These are phyloP conservation scores for Seiridium unicorne DNA, from an alignment of 2,329 filamentous ascomycete genomes.

Conservation along the genomic window DNA sequence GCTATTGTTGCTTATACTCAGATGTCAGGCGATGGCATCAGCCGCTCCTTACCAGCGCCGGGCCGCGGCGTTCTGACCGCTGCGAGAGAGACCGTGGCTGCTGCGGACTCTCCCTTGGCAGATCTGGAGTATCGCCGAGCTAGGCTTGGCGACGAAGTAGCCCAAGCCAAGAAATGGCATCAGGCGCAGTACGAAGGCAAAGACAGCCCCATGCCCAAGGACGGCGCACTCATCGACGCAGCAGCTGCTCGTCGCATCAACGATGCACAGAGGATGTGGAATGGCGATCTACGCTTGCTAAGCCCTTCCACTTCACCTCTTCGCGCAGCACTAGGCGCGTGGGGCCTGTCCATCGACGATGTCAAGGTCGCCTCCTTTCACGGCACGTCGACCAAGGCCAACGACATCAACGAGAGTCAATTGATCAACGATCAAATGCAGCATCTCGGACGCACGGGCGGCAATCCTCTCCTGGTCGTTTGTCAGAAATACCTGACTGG, in stretches of 20 bases:
- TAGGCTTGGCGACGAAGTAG: not conserved
- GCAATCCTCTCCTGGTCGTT: constrained; percentile 29
- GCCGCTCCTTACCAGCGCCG: constrained; percentile 36
- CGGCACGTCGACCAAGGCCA: constrained; percentile 35
- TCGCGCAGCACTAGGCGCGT: constrained; percentile 30
- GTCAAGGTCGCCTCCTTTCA: constrained; percentile 35
- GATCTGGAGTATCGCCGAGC: constrained; percentile 19
- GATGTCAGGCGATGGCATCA: constrained; percentile 30
- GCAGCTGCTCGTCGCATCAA: constrained; percentile 3
- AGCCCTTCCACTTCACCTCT: constrained; percentile 29
- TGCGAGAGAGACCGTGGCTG: constrained; percentile 19
- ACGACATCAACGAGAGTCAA: constrained; percentile 35
- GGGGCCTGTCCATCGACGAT: constrained; percentile 35
- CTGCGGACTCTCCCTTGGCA: constrained; percentile 19
- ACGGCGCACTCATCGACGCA: not conserved
- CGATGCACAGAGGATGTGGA: constrained; percentile 15
- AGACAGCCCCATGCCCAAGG: not conserved
- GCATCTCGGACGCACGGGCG: constrained; percentile 30
- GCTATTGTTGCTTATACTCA: constrained; percentile 29
- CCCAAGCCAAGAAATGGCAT: no score
- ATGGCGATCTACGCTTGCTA: constrained; percentile 27
- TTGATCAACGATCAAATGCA: constrained; percentile 32
- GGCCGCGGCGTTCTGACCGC: constrained; percentile 32
- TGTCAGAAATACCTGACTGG: constrained; percentile 36
- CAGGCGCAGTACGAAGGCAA: no score